Evolutionary conservation across 2,329 filamentous ascomycete genomes (phyloP).

Genomic region (Zymoseptoria pseudotritici): DNA sequence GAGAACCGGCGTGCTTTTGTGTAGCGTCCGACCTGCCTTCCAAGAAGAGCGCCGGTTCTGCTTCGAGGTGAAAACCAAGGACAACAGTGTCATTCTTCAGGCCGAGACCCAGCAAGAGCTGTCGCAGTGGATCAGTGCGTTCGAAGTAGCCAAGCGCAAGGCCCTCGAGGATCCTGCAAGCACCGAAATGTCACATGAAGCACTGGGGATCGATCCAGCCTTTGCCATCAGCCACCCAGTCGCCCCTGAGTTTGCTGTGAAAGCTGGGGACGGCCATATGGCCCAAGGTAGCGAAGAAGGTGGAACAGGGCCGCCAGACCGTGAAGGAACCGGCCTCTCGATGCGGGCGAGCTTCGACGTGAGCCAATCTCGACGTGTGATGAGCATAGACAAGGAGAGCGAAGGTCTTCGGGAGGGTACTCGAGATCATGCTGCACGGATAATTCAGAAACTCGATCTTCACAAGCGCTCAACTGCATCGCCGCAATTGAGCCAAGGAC

Average conservation of each 20-base stretch:
- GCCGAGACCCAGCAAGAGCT: slow-evolving; percentile 87
- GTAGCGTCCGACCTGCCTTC: slow-evolving; percentile 83
- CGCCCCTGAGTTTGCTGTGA: slow-evolving; percentile 84
- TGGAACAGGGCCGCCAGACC: slow-evolving; percentile 58
- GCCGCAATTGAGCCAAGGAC: slow-evolving; percentile 7
- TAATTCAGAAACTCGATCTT: slow-evolving; percentile 88
- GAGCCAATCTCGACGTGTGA: slow-evolving; percentile 38
- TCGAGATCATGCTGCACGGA: slow-evolving; percentile 73
- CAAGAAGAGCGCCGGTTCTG: slow-evolving; percentile 93
- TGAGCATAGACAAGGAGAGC: slow-evolving; percentile 39
- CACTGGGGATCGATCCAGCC: slow-evolving; percentile 56
- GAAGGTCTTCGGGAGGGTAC: slow-evolving; percentile 49
- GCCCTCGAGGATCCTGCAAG: slow-evolving; percentile 68
- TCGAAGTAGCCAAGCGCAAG: slow-evolving; percentile 88
- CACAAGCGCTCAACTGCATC: slow-evolving; percentile 66
- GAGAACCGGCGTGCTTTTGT: slow-evolving; percentile 89
- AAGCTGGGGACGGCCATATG: slow-evolving; percentile 59
- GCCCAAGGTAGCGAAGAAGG: slow-evolving; percentile 49
- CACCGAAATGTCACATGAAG: slow-evolving; percentile 38
- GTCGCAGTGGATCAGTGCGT: slow-evolving; percentile 89
- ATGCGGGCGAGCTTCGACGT: slow-evolving; percentile 68
- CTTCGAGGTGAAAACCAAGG: slow-evolving; percentile 98
- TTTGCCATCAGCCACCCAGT: slow-evolving; percentile 88
- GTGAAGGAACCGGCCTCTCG: slow-evolving; percentile 25
- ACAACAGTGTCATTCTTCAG: slow-evolving; percentile 79